Percentiles rank a stretch among this genome's conserved stretches.
Evolutionary conservation across 1,284 basidiomycete species (phyloP).

Genomic region (Laetiporus sulphureus): DNA sequence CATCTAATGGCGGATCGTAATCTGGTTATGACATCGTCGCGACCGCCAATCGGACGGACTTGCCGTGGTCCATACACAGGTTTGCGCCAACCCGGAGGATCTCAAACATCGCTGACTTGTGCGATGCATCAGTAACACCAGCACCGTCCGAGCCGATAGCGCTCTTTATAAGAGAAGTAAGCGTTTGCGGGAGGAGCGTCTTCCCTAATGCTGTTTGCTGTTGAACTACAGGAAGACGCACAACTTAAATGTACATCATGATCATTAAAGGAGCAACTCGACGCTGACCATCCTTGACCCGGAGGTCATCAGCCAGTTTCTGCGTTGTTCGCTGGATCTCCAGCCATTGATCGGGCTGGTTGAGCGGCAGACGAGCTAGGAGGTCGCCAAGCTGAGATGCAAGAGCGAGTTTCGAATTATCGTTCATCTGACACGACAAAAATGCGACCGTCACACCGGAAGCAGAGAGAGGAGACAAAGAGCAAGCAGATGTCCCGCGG

Average conservation of each 20-base stretch:
- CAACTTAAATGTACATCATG: constrained; percentile 3
- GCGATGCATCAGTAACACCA: constrained; percentile 39
- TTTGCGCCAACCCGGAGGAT: constrained; percentile 72
- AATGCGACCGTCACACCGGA: no score
- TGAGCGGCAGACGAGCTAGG: constrained; percentile 25
- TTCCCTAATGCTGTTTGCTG: constrained; percentile 63
- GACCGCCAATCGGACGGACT: no score
- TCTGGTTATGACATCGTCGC: no score
- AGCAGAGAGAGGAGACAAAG: no score
- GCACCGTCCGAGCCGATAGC: constrained; percentile 42
- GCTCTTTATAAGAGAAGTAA: constrained; percentile 51
- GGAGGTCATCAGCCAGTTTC: constrained; percentile 54
- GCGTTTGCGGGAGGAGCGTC: constrained; percentile 54
- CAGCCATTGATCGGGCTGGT: constrained; percentile 39
- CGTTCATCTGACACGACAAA: no score
- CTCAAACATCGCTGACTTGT: constrained; percentile 50
- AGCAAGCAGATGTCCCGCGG: not conserved
- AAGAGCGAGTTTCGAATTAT: constrained; percentile 17
- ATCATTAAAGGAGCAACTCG: constrained; percentile 12
- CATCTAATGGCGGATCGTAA: constrained; percentile 30
- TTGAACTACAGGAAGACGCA: constrained; percentile 40
- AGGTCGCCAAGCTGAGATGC: constrained; percentile 28
- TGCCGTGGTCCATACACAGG: constrained; percentile 76
- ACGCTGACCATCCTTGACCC: constrained; percentile 39
- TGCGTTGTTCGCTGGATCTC: constrained; percentile 46